phyloP scores from a whole-genome alignment of 2,329 filamentous ascomycete genomes.

The Myriosclerotinia duriaeana region DNA sequence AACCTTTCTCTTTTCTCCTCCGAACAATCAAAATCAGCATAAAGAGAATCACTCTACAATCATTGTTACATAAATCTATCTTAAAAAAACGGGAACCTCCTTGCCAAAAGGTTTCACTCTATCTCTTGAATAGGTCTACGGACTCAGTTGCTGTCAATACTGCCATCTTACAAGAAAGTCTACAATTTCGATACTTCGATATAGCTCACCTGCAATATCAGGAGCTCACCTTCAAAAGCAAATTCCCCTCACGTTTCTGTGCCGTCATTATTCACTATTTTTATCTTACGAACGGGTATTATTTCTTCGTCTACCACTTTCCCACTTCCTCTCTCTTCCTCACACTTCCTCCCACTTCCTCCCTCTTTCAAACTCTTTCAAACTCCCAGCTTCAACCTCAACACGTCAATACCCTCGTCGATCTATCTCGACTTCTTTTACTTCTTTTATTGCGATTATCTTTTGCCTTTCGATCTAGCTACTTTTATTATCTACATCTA shows the following conservation, averaged over 20 bases:
- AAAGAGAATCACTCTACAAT: background rate
- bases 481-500: background rate
- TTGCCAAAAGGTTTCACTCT: no score
- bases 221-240: background rate
- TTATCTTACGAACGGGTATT: background rate
- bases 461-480: background rate
- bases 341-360: background rate
- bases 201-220: background rate
- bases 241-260: background rate
- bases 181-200: background rate
- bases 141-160: background rate
- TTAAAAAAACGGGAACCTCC: accelerated
- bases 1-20: background rate
- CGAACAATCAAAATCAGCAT: background rate
- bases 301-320: background rate
- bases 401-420: background rate
- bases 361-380: background rate
- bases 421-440: background rate
- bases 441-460: background rate
- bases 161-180: background rate
- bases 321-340: constrained; percentile 1
- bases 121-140: background rate
- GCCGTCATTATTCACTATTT: constrained; percentile 12
- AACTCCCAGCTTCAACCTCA: background rate
- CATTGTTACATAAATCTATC: background rate